phyloP scores from a whole-genome alignment of 345 rosid species.

The Mercurialis annua region DNA sequence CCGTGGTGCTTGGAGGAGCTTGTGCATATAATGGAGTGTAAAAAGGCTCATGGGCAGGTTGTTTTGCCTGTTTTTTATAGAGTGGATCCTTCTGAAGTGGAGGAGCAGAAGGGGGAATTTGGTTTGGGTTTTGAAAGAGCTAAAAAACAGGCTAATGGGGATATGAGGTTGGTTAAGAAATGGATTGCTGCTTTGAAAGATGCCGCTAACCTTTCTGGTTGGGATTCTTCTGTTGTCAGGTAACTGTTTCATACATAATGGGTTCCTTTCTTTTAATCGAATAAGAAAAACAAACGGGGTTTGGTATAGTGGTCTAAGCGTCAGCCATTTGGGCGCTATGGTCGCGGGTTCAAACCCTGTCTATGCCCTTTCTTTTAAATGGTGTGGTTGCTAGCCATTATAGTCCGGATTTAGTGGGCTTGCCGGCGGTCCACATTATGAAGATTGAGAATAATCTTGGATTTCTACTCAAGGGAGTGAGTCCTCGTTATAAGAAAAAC shows the following conservation, averaged over 20 bases:
- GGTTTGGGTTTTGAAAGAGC: slow-evolving; percentile 12
- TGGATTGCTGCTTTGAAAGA: slow-evolving; percentile 10
- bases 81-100: slow-evolving; percentile 11
- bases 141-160: background rate
- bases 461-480: no score
- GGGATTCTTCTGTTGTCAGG: slow-evolving; percentile 11
- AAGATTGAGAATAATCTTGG: no score
- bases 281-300: no score
- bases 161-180: slow-evolving; percentile 6
- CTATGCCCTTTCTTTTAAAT: no score
- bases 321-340: no score
- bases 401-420: no score
- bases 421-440: no score
- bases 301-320: no score
- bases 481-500: no score
- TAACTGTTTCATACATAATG: background rate
- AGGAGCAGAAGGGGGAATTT: slow-evolving; percentile 2
- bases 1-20: slow-evolving; percentile 18
- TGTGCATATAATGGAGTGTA: slow-evolving; percentile 12
- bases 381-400: no score
- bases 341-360: no score
- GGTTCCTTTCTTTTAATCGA: background rate
- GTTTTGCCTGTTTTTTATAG: slow-evolving; percentile 10
- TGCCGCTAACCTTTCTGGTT: slow-evolving; percentile 7
- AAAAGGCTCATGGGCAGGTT: slow-evolving; percentile 9